Conservation (phyloP, 768 basidiomycete species). For the Rickenella mellea region DNA sequence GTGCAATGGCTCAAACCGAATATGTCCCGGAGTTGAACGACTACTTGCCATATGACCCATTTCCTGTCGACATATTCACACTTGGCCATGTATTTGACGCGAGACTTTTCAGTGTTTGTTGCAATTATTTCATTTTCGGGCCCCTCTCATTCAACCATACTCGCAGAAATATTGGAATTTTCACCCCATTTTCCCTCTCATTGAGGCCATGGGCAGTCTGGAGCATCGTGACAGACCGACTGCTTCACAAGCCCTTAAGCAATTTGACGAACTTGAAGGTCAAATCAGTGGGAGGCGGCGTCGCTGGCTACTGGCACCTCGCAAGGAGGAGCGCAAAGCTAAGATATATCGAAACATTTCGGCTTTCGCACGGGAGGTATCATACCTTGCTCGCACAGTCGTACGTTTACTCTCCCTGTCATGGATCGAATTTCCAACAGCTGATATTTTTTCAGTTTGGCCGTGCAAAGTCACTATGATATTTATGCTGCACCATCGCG, state of each 20-base stretch:
- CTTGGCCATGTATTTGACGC: constrained; percentile 14
- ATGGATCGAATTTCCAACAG: too few relatives aligned
- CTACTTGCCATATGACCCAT: constrained; percentile 13
- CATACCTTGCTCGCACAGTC: too few relatives aligned
- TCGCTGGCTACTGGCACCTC: too few relatives aligned
- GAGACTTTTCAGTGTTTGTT: too few relatives aligned
- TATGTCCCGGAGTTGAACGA: constrained; percentile 9
- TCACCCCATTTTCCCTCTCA: not conserved
- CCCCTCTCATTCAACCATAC: not conserved
- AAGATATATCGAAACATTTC: too few relatives aligned
- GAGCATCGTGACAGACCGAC: not conserved
- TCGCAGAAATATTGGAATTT: not conserved
- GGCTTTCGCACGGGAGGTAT: too few relatives aligned
- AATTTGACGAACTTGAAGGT: not conserved
- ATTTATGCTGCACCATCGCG: too few relatives aligned
- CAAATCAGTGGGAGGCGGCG: too few relatives aligned
- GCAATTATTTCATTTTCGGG: not conserved
- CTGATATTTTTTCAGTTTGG: too few relatives aligned
- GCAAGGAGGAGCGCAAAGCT: too few relatives aligned
- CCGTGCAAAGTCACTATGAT: too few relatives aligned
- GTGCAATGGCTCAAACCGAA: constrained; percentile 6
- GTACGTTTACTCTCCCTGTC: too few relatives aligned
- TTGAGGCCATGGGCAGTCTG: not conserved
- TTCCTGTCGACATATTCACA: constrained; percentile 14
- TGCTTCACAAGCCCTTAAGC: not conserved